Evolutionary conservation across 345 rosid species (phyloP).

Genomic region (Lumnitzera littorea): DNA sequence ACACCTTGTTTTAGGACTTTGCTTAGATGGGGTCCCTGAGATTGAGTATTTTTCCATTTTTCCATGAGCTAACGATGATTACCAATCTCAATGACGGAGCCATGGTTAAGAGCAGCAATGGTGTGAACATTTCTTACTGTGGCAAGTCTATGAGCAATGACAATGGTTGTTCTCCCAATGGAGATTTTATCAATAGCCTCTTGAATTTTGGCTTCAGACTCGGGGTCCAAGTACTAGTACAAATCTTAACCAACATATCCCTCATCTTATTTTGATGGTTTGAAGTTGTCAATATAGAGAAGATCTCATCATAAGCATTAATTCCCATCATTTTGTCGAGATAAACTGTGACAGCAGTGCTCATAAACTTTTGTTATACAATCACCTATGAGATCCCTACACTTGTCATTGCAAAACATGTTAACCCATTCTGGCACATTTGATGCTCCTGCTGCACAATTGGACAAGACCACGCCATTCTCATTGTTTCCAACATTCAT

Average conservation of each 20-base stretch:
- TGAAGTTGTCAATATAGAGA: constrained; percentile 80
- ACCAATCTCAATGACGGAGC: constrained; percentile 48
- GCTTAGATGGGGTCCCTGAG: constrained; percentile 15
- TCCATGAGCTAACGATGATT: constrained; percentile 45
- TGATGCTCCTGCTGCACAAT: constrained; percentile 15
- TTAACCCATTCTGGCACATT: constrained; percentile 49
- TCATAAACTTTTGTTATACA: constrained; percentile 78
- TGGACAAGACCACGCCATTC: constrained; percentile 7
- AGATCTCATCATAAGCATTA: too few relatives aligned
- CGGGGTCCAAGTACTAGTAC: constrained; percentile 54
- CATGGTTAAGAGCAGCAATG: constrained; percentile 46
- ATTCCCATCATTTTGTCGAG: constrained; percentile 80
- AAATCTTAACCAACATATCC: constrained; percentile 66
- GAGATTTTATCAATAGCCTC: constrained; percentile 60
- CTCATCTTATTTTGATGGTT: constrained; percentile 55
- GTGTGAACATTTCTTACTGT: constrained; percentile 46
- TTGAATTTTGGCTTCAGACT: constrained; percentile 50
- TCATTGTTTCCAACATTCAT: too few relatives aligned
- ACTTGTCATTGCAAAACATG: constrained; percentile 43
- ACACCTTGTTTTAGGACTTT: constrained; percentile 9
- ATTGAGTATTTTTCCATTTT: constrained; percentile 27
- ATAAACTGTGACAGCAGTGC: constrained; percentile 68
- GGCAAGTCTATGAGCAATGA: constrained; percentile 65
- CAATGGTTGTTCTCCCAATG: constrained; percentile 37
- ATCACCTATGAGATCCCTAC: constrained; percentile 63